Conservation (phyloP, 1,139 yeast species). For the Groenewaldozyma auringiensis region DNA sequence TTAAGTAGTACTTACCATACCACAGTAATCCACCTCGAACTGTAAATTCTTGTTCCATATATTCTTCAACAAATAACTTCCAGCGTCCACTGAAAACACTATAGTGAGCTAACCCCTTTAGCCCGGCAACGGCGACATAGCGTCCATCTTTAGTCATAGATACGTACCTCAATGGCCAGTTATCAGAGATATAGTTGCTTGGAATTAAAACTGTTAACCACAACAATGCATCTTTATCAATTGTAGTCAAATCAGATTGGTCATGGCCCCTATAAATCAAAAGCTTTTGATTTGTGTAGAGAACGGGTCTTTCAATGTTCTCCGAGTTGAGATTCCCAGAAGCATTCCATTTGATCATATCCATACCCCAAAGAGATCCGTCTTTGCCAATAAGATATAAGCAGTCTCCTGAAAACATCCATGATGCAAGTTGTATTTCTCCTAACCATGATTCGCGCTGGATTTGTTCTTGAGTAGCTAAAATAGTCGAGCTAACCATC, state of each 20-base stretch:
- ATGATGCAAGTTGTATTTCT: constrained; percentile 26
- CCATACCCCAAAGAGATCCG: constrained; percentile 22
- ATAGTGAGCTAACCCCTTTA: constrained; percentile 36
- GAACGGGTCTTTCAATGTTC: constrained; percentile 29
- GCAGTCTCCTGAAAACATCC: constrained; percentile 30
- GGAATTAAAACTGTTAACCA: constrained; percentile 37
- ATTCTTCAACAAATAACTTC: constrained; percentile 34
- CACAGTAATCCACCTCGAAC: constrained; percentile 39
- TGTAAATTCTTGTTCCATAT: constrained; percentile 31
- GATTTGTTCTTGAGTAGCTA: constrained; percentile 22
- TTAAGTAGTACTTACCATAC: constrained; percentile 34
- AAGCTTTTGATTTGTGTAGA: constrained; percentile 31
- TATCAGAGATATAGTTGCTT: constrained; percentile 32
- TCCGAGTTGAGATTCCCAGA: constrained; percentile 26
- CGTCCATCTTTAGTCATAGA: constrained; percentile 36
- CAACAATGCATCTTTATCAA: constrained; percentile 32
- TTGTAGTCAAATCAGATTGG: constrained; percentile 32
- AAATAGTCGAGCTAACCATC: constrained; percentile 28
- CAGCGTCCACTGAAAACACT: constrained; percentile 34
- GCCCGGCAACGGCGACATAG: constrained; percentile 38
- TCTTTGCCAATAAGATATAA: constrained; percentile 22
- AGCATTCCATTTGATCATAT: constrained; percentile 28
- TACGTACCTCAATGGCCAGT: constrained; percentile 36
- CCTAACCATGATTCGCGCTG: constrained; percentile 27
- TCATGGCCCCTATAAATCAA: constrained; percentile 35